Evolutionary conservation across 306 rosid genomes (phyloP).

Genomic region (Dryas octopetala): DNA sequence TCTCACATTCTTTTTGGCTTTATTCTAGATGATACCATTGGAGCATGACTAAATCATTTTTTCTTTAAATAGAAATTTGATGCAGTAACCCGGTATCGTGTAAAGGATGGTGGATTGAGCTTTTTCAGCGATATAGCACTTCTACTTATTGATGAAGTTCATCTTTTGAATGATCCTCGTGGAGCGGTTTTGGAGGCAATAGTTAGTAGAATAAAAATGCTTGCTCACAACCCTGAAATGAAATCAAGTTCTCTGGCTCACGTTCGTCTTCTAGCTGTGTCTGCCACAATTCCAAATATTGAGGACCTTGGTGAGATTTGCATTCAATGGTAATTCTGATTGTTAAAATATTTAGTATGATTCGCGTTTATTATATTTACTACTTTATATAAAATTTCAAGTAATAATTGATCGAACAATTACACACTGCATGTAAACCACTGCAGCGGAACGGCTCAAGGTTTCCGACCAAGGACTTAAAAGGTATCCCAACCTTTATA

Average conservation of each 20-base stretch:
- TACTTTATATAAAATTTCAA: conserved; percentile 22
- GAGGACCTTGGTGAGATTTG: no score
- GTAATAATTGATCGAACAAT: conserved; percentile 23
- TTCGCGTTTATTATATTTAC: not conserved
- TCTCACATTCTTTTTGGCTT: conserved; percentile 19
- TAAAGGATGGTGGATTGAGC: conserved; percentile 81
- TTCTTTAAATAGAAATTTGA: conserved; percentile 70
- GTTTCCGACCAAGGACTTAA: conserved; percentile 84
- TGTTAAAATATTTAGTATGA: not conserved
- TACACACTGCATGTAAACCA: conserved; percentile 27
- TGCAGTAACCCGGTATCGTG: conserved; percentile 83
- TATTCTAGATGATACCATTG: conserved; percentile 21
- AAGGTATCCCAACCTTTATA: conserved; percentile 48
- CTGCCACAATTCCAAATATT: no score
- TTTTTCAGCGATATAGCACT: conserved; percentile 92
- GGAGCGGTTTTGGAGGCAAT: conserved; percentile 96
- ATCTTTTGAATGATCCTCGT: conserved; percentile 92
- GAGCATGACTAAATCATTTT: conserved; percentile 29
- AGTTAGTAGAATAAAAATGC: conserved; percentile 89
- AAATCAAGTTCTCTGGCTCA: conserved; percentile 66
- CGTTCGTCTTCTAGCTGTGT: conserved; percentile 78
- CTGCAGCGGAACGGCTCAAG: conserved; percentile 87
- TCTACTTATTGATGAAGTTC: conserved; percentile 93
- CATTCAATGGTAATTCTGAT: not conserved
- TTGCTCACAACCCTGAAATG: conserved; percentile 71